phyloP scores from a whole-genome alignment of 768 basidiomycete species.

The Termitomyces sp. region DNA sequence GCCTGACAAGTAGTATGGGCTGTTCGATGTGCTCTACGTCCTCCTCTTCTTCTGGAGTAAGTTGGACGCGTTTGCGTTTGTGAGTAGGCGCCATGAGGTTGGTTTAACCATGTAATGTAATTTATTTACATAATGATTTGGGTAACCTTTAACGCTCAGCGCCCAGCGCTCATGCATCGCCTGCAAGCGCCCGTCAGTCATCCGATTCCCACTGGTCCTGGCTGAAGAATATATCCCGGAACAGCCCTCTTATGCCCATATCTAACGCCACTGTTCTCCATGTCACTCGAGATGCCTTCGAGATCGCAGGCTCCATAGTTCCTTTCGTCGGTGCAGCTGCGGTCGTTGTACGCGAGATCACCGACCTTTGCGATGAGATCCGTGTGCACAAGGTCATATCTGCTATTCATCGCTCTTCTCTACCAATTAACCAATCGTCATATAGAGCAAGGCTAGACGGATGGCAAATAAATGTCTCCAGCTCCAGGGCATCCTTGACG shows the following conservation, averaged over 20 bases:
- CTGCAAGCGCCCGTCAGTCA: constrained; percentile 6
- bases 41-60: constrained; percentile 25
- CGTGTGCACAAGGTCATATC: constrained; percentile 41
- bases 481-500: constrained; percentile 33
- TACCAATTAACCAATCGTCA: background rate
- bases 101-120: background rate
- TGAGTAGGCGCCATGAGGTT: constrained; percentile 22
- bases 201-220: constrained; percentile 3
- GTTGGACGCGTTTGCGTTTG: constrained; percentile 46
- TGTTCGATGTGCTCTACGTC: constrained; percentile 19
- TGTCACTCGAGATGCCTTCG: constrained; percentile 19
- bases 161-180: background rate
- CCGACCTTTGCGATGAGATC: constrained; percentile 40
- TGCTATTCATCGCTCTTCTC: background rate
- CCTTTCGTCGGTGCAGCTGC: constrained; percentile 43
- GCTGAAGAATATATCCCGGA: background rate
- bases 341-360: constrained; percentile 38
- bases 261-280: background rate
- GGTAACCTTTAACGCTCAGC: background rate
- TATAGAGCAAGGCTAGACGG: constrained; percentile 36
- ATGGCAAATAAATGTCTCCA: constrained; percentile 37
- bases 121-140: background rate
- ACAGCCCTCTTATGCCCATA: background rate
- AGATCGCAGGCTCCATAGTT: constrained; percentile 38
- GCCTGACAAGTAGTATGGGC: constrained; percentile 11